Evolutionary conservation across 2,329 filamentous ascomycete genomes (phyloP), one percentile per base, ranked within the genome.

Genomic region (Hymenoscyphus linearis): DNA sequence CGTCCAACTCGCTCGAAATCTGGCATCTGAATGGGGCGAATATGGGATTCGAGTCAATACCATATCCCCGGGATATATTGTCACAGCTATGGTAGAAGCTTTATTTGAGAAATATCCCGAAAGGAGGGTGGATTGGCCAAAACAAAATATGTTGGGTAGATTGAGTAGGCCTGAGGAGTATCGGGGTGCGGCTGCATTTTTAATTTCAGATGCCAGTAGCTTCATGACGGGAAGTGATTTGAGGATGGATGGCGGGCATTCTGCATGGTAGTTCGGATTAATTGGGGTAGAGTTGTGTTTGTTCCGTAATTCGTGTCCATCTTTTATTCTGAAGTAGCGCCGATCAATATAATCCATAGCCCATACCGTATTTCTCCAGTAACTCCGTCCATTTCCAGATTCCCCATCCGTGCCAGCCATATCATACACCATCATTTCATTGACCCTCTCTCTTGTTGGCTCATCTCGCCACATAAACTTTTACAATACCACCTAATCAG

Each of bases 111-210:
- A 88, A 65, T 89, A 84, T 66, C 91, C 91, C 0, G 89, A 92
- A 69, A 80, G 83, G 58, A 77, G 77, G 64, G 74, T 74, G 27
- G 82, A 86, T 63, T 96, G 92, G 92, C 85, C 89, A 16, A 87
- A 82, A 68, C 87, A 93, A 75, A 96, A 96, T 75, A 95, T 96
- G 91, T 79, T 96, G 58, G 85, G 82, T 31, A 81, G 85, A 36
- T 77, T 91, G 62, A 89, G 86, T 70, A 76, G 75, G 25, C 87
- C 88, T 0, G 78, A 85, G 55, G 88, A 92, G 73, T 90, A 89
- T 74, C 82, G 87, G 55, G 87, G 88, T 4, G 86, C 88, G 1
- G 87, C 86, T 2, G 82, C 88, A 10, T 90, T 88, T 71, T 77
- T 88, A 66, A 75, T 89, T 25, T 86, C 84, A 67, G 83, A 87